Evolutionary conservation across 352 stramenopile species (phyloP).

Genomic region (Phytophthora multivora): DNA sequence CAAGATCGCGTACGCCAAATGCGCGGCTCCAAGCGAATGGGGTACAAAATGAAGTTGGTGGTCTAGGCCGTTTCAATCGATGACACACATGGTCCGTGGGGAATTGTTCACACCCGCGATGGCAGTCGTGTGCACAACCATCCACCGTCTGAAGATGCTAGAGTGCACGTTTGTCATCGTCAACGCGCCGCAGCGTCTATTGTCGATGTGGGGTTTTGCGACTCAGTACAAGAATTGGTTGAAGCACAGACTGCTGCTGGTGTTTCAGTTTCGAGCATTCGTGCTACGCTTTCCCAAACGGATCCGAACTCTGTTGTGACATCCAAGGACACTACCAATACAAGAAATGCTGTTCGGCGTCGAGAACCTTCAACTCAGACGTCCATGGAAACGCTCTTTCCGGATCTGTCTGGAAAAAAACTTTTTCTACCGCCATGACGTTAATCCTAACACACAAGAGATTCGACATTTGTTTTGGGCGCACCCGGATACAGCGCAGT

Average conservation of each 20-base stretch:
- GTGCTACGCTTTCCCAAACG: constrained; percentile 2
- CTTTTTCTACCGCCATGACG: constrained; percentile 10
- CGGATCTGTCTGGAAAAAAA: background rate
- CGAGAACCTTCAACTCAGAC: constrained; percentile 5
- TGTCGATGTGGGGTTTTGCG: too few relatives aligned
- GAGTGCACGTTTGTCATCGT: constrained; percentile 5
- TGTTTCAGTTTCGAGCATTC: constrained; percentile 17
- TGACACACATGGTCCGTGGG: constrained; percentile 14
- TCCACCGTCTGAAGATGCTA: background rate
- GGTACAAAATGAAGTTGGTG: too few relatives aligned
- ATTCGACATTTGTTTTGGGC: constrained; percentile 15
- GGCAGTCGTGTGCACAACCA: constrained; percentile 20
- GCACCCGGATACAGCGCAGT: background rate
- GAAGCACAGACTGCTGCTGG: constrained; percentile 15
- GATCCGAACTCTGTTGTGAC: constrained; percentile 7
- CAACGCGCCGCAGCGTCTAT: constrained; percentile 7
- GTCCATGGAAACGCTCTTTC: constrained; percentile 6
- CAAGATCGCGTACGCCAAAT: too few relatives aligned
- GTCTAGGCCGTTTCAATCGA: too few relatives aligned
- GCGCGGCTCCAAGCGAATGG: too few relatives aligned
- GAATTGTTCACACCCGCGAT: constrained; percentile 19
- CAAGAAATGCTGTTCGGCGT: constrained; percentile 1
- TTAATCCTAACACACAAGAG: constrained; percentile 8
- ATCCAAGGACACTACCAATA: constrained; percentile 19
- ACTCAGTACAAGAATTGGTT: background rate